phyloP scores from a whole-genome alignment of 2,329 filamentous ascomycete genomes.

The Paramyrothecium roridum region DNA sequence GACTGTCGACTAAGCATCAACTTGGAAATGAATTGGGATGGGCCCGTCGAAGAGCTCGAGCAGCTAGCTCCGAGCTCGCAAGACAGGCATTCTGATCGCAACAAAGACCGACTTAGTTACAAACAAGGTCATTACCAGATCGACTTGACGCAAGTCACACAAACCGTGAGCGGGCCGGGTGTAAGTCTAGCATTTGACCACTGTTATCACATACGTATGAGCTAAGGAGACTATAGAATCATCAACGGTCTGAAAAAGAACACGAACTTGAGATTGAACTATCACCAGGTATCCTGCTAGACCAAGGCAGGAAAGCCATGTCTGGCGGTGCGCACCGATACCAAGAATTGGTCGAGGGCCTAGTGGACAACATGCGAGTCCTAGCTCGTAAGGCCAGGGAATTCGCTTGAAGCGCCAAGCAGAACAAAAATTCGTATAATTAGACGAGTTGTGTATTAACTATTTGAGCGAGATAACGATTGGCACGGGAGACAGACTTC shows the following conservation, averaged over 20 bases:
- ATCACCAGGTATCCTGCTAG: constrained; percentile 57
- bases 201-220: no score
- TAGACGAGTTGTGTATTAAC: background rate
- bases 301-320: constrained; percentile 60
- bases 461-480: background rate
- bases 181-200: constrained; percentile 23
- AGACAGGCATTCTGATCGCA: constrained; percentile 56
- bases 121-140: constrained; percentile 83
- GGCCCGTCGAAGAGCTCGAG: constrained; percentile 58
- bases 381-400: constrained; percentile 45
- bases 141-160: constrained; percentile 87
- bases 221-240: constrained; percentile 21
- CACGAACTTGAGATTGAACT: constrained; percentile 83
- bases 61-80: constrained; percentile 27
- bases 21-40: constrained; percentile 85
- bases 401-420: constrained; percentile 8
- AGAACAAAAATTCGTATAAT: background rate
- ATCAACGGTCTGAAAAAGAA: constrained; percentile 53
- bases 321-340: constrained; percentile 55
- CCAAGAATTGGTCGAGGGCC: constrained; percentile 65
- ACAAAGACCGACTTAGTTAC: constrained; percentile 91
- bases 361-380: constrained; percentile 70
- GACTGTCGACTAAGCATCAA: constrained; percentile 95
- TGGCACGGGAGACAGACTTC: no score
- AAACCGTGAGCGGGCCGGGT: constrained; percentile 29